These are phyloP conservation scores for Neurospora pannonica DNA, from an alignment of 495 filamentous ascomycete species.

Conservation along the genomic window DNA sequence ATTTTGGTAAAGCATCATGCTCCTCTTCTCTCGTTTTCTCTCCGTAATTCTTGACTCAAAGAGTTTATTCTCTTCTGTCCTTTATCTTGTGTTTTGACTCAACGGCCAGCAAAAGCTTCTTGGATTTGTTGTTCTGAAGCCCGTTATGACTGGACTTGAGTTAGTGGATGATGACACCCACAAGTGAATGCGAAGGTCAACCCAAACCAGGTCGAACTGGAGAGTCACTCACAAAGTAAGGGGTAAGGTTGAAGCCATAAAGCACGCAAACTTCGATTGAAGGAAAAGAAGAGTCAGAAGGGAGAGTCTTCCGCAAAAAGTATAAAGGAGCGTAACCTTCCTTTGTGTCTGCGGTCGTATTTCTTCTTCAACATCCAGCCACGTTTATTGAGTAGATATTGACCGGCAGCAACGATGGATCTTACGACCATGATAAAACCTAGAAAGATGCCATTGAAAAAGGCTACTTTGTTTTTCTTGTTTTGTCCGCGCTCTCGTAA, in stretches of 20 bases:
- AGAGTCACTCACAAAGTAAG: not conserved
- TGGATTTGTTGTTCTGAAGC: not conserved
- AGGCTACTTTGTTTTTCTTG: not conserved
- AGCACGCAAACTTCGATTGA: not conserved
- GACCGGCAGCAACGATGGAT: not conserved
- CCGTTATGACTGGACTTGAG: not conserved
- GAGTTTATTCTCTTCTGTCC: not conserved
- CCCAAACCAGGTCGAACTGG: not conserved
- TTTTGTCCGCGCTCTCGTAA: not conserved
- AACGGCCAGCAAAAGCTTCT: not conserved
- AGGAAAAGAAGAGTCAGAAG: not conserved
- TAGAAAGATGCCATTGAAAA: not conserved
- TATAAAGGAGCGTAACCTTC: not conserved
- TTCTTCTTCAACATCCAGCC: not conserved
- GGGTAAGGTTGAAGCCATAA: not conserved
- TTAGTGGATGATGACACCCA: not conserved
- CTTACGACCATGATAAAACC: not conserved
- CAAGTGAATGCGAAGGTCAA: not conserved
- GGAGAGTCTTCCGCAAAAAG: not conserved
- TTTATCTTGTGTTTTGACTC: not conserved
- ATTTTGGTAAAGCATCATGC: not conserved
- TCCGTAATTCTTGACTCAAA: not conserved
- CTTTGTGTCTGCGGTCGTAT: not conserved
- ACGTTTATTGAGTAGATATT: not conserved
- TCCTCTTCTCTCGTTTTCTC: not conserved